These are phyloP conservation scores for Ogataea siamensis DNA, from an alignment of 805 yeast species.

Conservation along the genomic window DNA sequence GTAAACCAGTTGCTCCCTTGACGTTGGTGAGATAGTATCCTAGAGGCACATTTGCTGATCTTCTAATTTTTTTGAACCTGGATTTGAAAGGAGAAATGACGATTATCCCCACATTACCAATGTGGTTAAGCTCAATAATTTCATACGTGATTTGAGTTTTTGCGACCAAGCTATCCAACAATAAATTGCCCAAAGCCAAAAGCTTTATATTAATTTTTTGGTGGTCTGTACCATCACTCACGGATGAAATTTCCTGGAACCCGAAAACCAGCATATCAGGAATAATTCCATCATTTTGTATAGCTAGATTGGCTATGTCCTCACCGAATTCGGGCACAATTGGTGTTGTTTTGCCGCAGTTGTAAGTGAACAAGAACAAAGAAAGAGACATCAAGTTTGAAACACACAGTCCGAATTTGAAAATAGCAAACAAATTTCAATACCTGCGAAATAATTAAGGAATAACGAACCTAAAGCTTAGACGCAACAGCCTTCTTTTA, in stretches of 20 bases:
- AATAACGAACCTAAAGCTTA: too few relatives aligned
- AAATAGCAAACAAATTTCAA: neutral
- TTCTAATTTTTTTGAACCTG: constrained; percentile 21
- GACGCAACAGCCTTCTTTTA: too few relatives aligned
- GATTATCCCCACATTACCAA: constrained; percentile 60
- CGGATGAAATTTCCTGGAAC: constrained; percentile 60
- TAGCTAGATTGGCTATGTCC: constrained; percentile 8
- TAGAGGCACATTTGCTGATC: constrained; percentile 39
- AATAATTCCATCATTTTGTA: constrained; percentile 28
- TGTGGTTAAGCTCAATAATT: constrained; percentile 41
- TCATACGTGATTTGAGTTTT: constrained; percentile 40
- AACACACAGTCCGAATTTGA: neutral
- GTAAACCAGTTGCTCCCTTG: constrained; percentile 71
- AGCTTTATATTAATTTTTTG: constrained; percentile 38
- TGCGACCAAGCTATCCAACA: constrained; percentile 36
- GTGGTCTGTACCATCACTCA: constrained; percentile 52
- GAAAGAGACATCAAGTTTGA: constrained; percentile 11
- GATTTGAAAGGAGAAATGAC: constrained; percentile 42
- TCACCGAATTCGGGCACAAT: constrained; percentile 29
- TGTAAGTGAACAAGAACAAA: constrained; percentile 13
- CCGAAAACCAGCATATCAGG: constrained; percentile 58
- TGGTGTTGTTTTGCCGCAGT: constrained; percentile 29
- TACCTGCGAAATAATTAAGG: too few relatives aligned
- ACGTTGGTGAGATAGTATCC: constrained; percentile 62
- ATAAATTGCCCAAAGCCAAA: constrained; percentile 34